Conservation (phyloP, 306 rosid genomes). For the Mimosa pudica region DNA sequence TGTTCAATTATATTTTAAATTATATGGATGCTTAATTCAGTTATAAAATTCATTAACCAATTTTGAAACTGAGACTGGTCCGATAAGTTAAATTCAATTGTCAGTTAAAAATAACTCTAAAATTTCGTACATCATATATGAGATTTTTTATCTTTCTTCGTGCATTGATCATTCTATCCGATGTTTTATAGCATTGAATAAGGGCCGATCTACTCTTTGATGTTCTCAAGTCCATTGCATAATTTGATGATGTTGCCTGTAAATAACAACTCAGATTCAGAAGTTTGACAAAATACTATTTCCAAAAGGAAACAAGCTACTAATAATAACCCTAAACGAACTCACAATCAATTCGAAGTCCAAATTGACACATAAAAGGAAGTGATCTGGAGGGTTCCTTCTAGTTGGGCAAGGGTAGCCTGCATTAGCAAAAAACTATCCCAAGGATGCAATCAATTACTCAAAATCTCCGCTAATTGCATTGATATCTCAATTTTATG, state of each 20-base stretch:
- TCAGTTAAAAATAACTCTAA: background rate
- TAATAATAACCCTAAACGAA: background rate
- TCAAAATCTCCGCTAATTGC: background rate
- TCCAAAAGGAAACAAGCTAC: slow-evolving; percentile 17
- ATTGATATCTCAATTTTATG: background rate
- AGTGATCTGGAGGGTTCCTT: slow-evolving; percentile 20
- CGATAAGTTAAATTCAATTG: background rate
- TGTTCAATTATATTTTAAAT: background rate
- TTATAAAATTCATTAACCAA: background rate
- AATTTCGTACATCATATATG: slow-evolving; percentile 49
- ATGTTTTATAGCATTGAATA: slow-evolving; percentile 54
- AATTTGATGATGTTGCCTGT: slow-evolving; percentile 53
- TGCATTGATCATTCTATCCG: slow-evolving; percentile 48
- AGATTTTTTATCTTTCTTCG: slow-evolving; percentile 54
- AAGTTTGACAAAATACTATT: slow-evolving; percentile 25
- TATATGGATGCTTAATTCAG: background rate
- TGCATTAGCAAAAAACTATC: slow-evolving; percentile 29
- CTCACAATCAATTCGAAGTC: slow-evolving; percentile 59
- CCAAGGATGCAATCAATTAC: slow-evolving; percentile 9
- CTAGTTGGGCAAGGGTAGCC: slow-evolving; percentile 19
- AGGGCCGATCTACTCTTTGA: slow-evolving; percentile 64
- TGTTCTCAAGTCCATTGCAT: slow-evolving; percentile 48
- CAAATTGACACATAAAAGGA: slow-evolving; percentile 49
- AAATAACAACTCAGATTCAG: slow-evolving; percentile 8
- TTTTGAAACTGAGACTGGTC: background rate